Conservation (phyloP, 164 flowering plant genomes). For the Dillenia suffruticosa region DNA sequence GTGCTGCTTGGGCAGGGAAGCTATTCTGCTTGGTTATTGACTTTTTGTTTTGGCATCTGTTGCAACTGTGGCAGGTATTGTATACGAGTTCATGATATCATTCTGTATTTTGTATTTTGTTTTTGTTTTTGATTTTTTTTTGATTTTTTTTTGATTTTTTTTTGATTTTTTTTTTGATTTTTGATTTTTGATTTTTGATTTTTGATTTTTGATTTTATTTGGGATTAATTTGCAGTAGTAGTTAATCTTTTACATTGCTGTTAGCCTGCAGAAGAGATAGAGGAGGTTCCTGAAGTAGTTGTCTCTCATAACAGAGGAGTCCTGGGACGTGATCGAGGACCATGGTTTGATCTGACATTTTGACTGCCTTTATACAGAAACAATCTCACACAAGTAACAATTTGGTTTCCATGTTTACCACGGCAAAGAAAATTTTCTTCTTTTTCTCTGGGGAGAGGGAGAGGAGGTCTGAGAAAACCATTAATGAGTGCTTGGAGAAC, state of each 20-base stretch:
- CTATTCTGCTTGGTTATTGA: slow-evolving; percentile 86
- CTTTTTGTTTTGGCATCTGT: slow-evolving; percentile 68
- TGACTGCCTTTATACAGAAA: too few relatives aligned
- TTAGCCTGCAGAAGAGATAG: slow-evolving; percentile 69
- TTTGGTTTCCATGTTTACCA: too few relatives aligned
- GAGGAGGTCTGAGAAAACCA: too few relatives aligned
- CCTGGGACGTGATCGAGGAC: not conserved
- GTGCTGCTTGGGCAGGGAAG: slow-evolving; percentile 98
- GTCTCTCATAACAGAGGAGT: slow-evolving; percentile 11
- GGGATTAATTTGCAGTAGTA: not conserved
- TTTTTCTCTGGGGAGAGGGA: too few relatives aligned
- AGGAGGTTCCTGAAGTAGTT: slow-evolving; percentile 53
- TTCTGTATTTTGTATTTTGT: not conserved
- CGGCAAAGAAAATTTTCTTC: too few relatives aligned
- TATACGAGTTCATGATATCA: not conserved
- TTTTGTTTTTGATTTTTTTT: not conserved
- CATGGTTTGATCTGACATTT: too few relatives aligned
- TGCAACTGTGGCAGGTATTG: slow-evolving; percentile 66
- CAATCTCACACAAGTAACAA: too few relatives aligned
- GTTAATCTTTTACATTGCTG: not conserved
- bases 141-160: not conserved
- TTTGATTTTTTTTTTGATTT: not conserved
- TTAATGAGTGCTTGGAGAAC: too few relatives aligned
- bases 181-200: too few relatives aligned
- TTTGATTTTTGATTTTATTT: not conserved